Base-by-base conservation (phyloP, 1,284 basidiomycete species). In the Xerocomus cyaneibrunnescens region DNA sequence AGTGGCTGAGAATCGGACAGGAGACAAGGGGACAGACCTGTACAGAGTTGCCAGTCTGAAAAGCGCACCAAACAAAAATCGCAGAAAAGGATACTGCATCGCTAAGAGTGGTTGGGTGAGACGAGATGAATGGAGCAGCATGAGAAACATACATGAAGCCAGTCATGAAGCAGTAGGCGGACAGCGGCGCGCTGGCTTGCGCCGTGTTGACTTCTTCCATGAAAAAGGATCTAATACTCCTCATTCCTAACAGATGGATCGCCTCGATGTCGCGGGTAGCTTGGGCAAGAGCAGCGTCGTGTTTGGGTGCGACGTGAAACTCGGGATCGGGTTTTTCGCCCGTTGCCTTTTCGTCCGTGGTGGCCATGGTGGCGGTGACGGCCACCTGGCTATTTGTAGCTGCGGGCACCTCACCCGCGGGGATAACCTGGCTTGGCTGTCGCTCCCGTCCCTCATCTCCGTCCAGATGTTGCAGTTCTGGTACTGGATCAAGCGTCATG, bases 31-130 rank as follows among this genome's bases (percentile, higher is more conserved):
- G 35, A 45, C 57, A n/a, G 56, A 81, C 83, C 72, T 87, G 84
- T 12, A 81, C 75, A 50, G 82, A 81, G 62, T 88, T 88, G 31
- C 86, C 87, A 0, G 86, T 93, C 69, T 94, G 90, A 71, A 93
- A 94, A 2, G 87, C 89, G 65, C 87, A 89, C 91, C 91, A 94
- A 21, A 94, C 81, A 66, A 84, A 93, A 54, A 89, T 77, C 9
- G 91, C 87, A 41, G 87, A 83, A 74, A 92, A 94, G 1, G 84
- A 84, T 16, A 92, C 75, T 2, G 84, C 78, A 59, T 88, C 84
- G 17, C 87, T 88, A n/a, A n/a, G 62, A 22, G 31, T 16, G 21
- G 17, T 2, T 36, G n/a, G 36, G 40, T 46, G 34, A 48, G 47
- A 55, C 34, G 16, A 2, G n/a, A 6, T 4, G 16, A 27, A 21